Evolutionary conservation across 352 stramenopile species (phyloP), one percentile per base, ranked within the genome.

Genomic region (Pilasporangium apinafurcum): DNA sequence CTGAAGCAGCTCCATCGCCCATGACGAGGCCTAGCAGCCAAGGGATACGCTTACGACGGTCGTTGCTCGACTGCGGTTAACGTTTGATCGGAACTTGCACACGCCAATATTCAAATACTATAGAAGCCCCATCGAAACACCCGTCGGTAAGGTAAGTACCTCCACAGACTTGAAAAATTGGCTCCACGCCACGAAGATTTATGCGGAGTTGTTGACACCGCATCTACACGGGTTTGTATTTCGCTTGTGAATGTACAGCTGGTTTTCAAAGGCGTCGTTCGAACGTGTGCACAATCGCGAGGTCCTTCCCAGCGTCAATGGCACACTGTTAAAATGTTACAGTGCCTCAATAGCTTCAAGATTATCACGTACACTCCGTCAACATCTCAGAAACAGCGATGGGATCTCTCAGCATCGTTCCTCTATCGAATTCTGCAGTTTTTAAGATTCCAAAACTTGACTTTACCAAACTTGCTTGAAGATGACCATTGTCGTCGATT

Each of bases 111-210:
- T 16, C 8, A 16, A 16, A 16, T 37, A n/a, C 22, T 37, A n/a
- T 20, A 6, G 22, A 20, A 44, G 60, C 42, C 38, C 53, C 14
- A 12, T 41, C 1, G 32, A 44, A 20, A 65, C 61, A 0, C 68
- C 61, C 17, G 35, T 68, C n/a, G 61, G 61, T n/a, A 62, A 65
- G 50, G 61, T 68, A n/a, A n/a, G n/a, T n/a, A n/a, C n/a, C n/a
- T n/a, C n/a, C n/a, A n/a, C n/a, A n/a, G n/a, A n/a, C n/a, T n/a
- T n/a, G n/a, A n/a, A n/a, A n/a, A n/a, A n/a, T n/a, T n/a, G n/a
- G n/a, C n/a, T n/a, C n/a, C n/a, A 52, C 21, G n/a, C n/a, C n/a
- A n/a, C n/a, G 45, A 22, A 22, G 12, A 9, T 14, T 36, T 30
- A 13, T 49, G n/a, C 44, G 29, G 5, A 17, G 25, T 37, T 33